Evolutionary conservation across 2,329 filamentous ascomycete species (phyloP).

Genomic region (Colletotrichum lindemuthianum): DNA sequence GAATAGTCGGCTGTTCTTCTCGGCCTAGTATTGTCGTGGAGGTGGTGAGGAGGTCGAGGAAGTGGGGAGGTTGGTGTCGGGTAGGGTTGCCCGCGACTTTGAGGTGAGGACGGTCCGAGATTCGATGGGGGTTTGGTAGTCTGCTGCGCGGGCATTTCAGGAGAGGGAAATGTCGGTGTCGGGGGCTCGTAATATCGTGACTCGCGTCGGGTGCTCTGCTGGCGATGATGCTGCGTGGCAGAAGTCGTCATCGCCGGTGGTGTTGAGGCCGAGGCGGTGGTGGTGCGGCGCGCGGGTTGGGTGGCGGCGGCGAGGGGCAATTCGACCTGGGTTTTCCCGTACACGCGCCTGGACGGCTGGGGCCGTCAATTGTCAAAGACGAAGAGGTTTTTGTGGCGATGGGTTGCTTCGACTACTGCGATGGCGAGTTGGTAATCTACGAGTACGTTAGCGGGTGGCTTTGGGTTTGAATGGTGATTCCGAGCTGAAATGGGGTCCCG

Average conservation of each 20-base stretch:
- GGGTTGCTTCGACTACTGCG: slow-evolving; percentile 85
- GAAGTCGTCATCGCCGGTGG: slow-evolving; percentile 44
- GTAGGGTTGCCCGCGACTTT: too few relatives aligned
- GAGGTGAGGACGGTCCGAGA: too few relatives aligned
- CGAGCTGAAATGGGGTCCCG: background rate
- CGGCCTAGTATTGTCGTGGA: too few relatives aligned
- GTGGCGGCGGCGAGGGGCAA: slow-evolving; percentile 39
- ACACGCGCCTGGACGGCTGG: slow-evolving; percentile 37
- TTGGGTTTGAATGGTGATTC: background rate
- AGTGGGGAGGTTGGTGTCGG: too few relatives aligned
- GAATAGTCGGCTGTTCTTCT: too few relatives aligned
- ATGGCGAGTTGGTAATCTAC: slow-evolving; percentile 80
- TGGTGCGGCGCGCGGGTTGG: slow-evolving; percentile 32
- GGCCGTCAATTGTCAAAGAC: slow-evolving; percentile 62
- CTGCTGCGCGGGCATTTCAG: background rate
- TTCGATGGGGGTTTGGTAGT: background rate
- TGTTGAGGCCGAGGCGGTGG: slow-evolving; percentile 49
- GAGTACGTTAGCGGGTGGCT: background rate
- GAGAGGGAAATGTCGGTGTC: background rate
- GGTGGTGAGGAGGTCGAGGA: too few relatives aligned
- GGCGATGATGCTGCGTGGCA: slow-evolving; percentile 3
- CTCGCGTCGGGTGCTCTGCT: background rate
- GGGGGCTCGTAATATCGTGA: slow-evolving; percentile 2
- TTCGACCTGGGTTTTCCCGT: slow-evolving; percentile 40
- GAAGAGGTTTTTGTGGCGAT: slow-evolving; percentile 84